These are phyloP conservation scores for Diaporthe sp. DNA, from an alignment of 2,329 filamentous ascomycete genomes.

Conservation along the genomic window DNA sequence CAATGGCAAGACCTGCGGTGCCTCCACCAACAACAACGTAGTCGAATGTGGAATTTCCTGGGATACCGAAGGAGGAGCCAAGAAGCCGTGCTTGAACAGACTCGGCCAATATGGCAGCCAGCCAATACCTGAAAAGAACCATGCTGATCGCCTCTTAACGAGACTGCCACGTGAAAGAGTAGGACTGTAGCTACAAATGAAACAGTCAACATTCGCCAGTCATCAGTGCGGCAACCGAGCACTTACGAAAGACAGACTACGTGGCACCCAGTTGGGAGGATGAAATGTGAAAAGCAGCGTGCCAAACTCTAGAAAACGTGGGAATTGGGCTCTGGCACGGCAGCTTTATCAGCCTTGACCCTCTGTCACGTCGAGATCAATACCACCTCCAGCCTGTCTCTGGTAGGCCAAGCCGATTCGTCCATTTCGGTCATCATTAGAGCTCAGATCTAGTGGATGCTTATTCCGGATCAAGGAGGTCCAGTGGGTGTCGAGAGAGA, in stretches of 20 bases:
- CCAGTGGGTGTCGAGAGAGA: not conserved
- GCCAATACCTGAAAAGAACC: not conserved
- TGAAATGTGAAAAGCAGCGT: not conserved
- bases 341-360: slow-evolving; percentile 4
- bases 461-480: slow-evolving; percentile 7
- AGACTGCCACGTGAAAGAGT: not conserved
- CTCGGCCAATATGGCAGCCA: not conserved
- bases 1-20: slow-evolving; percentile 20
- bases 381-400: not conserved
- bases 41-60: slow-evolving; percentile 40
- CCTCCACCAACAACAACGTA: slow-evolving; percentile 25
- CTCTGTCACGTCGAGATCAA: not conserved
- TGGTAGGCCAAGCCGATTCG: slow-evolving; percentile 21
- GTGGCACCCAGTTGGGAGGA: not conserved
- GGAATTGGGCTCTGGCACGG: not conserved
- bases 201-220: not conserved
- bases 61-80: slow-evolving; percentile 35
- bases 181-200: not conserved
- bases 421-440: not conserved
- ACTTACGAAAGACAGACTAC: not conserved
- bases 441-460: not conserved
- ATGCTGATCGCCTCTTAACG: not conserved
- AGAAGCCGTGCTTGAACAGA: slow-evolving; percentile 13
- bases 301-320: not conserved
- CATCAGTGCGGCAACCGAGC: not conserved